These are phyloP conservation scores for Amphirosellinia nigrospora DNA, from an alignment of 495 filamentous ascomycete genomes.

Conservation along the genomic window DNA sequence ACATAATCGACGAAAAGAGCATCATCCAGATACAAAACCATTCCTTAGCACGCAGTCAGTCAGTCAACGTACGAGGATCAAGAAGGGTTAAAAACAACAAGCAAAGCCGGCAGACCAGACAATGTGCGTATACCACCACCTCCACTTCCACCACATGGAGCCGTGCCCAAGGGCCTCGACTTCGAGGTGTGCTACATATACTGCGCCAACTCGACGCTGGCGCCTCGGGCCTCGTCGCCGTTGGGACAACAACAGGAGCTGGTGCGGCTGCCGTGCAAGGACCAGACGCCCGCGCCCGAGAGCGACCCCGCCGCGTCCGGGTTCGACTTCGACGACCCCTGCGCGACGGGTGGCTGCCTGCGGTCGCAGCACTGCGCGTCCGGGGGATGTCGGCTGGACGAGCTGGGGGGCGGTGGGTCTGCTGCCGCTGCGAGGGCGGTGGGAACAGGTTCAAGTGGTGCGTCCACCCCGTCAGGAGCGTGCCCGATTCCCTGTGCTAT, in stretches of 20 bases:
- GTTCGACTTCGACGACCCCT: conserved; percentile 47
- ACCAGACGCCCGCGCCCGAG: conserved; percentile 31
- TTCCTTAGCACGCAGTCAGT: background rate
- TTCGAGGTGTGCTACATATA: conserved; percentile 49
- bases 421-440: conserved; percentile 50
- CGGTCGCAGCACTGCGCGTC: conserved; percentile 48
- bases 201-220: conserved; percentile 39
- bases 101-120: too few relatives aligned
- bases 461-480: conserved; percentile 40
- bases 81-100: too few relatives aligned
- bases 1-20: background rate
- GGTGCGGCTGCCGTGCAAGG: conserved; percentile 31
- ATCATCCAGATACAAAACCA: background rate
- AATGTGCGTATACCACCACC: conserved; percentile 45
- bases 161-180: conserved; percentile 48
- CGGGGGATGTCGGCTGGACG: conserved; percentile 50
- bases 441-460: conserved; percentile 49
- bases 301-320: conserved; percentile 38
- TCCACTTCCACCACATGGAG: conserved; percentile 47
- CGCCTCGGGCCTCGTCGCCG: conserved; percentile 32
- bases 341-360: conserved; percentile 50
- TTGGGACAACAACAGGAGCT: conserved; percentile 6
- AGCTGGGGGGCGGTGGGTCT: conserved; percentile 51
- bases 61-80: background rate
- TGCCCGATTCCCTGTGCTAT: conserved; percentile 53